A percentile compares a stretch with the other conserved stretches of the same genome.
Conservation (phyloP, 805 yeast genomes). For the Zygoascus bituminiphila region DNA sequence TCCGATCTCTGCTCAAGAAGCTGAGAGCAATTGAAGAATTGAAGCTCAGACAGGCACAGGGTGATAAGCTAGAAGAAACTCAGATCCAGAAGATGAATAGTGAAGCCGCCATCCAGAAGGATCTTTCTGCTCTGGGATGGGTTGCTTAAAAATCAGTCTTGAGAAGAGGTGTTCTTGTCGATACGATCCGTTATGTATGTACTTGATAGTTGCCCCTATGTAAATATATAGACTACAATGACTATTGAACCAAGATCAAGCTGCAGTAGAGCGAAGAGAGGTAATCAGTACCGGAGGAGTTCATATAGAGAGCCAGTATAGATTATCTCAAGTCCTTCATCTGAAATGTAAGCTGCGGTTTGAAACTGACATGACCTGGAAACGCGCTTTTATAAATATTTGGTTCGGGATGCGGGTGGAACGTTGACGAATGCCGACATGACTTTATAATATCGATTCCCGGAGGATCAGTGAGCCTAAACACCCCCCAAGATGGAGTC, state of each 20-base stretch:
- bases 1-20: constrained; percentile 83
- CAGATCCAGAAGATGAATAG: constrained; percentile 84
- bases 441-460: constrained; percentile 49
- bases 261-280: too few species aligned
- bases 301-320: background rate
- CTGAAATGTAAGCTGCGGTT: constrained; percentile 39
- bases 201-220: background rate
- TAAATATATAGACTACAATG: background rate
- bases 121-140: constrained; percentile 74
- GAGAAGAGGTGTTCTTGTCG: background rate
- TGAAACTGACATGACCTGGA: constrained; percentile 44
- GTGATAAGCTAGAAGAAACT: constrained; percentile 85
- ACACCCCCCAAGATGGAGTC: constrained; percentile 44
- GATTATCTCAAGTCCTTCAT: constrained; percentile 39
- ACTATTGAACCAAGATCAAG: too few species aligned
- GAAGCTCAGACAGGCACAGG: constrained; percentile 74
- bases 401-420: constrained; percentile 54
- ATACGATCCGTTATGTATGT: background rate
- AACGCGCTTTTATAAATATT: constrained; percentile 43
- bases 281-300: too few species aligned
- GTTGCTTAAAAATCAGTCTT: constrained; percentile 22
- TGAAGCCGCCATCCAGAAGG: constrained; percentile 71
- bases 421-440: constrained; percentile 41
- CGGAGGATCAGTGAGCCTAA: constrained; percentile 57
- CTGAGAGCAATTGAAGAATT: constrained; percentile 90